Conservation (phyloP, 768 basidiomycete genomes). For the Butyriboletus loyo region DNA sequence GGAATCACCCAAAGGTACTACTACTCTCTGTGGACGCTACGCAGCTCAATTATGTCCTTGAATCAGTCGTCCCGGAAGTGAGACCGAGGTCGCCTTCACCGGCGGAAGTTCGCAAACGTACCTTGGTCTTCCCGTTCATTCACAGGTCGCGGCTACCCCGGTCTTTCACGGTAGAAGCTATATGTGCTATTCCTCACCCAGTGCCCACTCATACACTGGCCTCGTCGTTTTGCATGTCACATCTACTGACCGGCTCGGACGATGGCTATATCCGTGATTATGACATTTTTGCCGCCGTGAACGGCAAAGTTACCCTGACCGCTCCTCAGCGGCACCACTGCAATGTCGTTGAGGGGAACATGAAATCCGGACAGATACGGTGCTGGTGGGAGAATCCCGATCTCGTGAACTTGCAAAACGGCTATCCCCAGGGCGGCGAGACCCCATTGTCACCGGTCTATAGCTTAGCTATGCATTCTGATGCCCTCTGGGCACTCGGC, state of each 20-base stretch:
- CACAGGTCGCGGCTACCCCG: conserved; percentile 40
- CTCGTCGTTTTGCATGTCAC: conserved; percentile 80
- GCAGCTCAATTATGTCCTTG: conserved; percentile 18
- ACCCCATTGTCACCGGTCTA: conserved; percentile 70
- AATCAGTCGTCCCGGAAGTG: conserved; percentile 22
- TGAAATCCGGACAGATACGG: conserved; percentile 82
- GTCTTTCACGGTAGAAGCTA: conserved; percentile 83
- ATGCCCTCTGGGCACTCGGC: conserved; percentile 89
- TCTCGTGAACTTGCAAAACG: conserved; percentile 16
- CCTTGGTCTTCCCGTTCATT: conserved; percentile 35
- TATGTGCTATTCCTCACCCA: conserved; percentile 89
- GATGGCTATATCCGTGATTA: conserved; percentile 94
- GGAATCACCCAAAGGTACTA: conserved; percentile 35
- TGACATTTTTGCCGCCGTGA: conserved; percentile 85
- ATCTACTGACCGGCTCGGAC: conserved; percentile 86
- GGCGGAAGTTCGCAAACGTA: conserved; percentile 49
- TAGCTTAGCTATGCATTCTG: conserved; percentile 87
- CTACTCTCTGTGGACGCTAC: background rate
- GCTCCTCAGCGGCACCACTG: conserved; percentile 88
- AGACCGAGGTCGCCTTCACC: conserved; percentile 50
- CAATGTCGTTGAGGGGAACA: conserved; percentile 86
- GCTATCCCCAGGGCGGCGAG: conserved; percentile 46
- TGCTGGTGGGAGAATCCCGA: conserved; percentile 87
- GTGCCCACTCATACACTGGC: conserved; percentile 86
- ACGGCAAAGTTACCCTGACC: conserved; percentile 82